These are phyloP conservation scores for Aspergillus quadricinctus DNA, from an alignment of 2,329 filamentous ascomycete species.

Conservation along the genomic window DNA sequence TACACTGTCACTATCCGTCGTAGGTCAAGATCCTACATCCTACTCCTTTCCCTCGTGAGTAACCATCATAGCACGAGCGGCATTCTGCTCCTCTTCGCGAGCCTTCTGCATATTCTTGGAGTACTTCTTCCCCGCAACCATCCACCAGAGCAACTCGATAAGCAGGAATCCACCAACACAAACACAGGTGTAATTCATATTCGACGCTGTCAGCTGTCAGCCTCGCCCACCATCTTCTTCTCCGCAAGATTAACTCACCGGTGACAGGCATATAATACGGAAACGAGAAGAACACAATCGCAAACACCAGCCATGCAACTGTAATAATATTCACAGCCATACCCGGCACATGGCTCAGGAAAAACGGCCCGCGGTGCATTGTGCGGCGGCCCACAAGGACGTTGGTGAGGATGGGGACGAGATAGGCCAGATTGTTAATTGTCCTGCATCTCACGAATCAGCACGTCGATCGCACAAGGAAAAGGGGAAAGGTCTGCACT, in stretches of 20 bases:
- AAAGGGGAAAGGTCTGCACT: neutral
- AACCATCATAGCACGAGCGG: conserved; percentile 11
- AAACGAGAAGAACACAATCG: conserved; percentile 48
- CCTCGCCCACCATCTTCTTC: neutral
- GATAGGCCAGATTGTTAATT: conserved; percentile 45
- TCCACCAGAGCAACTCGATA: conserved; percentile 41
- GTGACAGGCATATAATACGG: conserved; percentile 36
- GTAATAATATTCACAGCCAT: conserved; percentile 43
- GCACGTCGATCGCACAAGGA: neutral
- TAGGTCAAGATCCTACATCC: neutral
- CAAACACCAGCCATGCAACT: conserved; percentile 47
- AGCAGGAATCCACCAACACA: conserved; percentile 41
- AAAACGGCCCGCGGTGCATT: conserved; percentile 45
- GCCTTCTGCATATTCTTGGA: conserved; percentile 36
- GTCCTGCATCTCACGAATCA: conserved; percentile 26
- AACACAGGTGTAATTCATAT: conserved; percentile 50
- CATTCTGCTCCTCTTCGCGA: conserved; percentile 55
- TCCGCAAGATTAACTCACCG: conserved; percentile 7
- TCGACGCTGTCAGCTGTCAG: conserved; percentile 18
- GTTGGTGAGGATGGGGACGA: conserved; percentile 46
- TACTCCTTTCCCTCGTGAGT: conserved; percentile 4
- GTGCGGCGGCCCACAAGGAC: conserved; percentile 42
- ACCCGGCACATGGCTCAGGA: conserved; percentile 38
- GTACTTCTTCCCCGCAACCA: conserved; percentile 39
- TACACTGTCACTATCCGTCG: neutral